Evolutionary conservation across 305 asterid genomes (phyloP).

Genomic region (Solanum hybrid): DNA sequence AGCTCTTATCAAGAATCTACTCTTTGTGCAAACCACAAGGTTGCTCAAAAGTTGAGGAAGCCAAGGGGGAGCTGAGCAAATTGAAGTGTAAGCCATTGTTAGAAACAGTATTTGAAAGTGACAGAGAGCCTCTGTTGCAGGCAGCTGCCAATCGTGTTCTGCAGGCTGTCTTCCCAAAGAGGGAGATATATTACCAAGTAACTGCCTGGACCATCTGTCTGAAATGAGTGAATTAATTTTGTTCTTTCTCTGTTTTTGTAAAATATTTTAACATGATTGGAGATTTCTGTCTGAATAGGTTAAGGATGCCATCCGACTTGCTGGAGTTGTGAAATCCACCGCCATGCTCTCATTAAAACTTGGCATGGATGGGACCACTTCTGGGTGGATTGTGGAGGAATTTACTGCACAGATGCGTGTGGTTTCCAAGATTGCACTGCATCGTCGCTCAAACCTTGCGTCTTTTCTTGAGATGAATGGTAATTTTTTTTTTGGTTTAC

Average conservation of each 20-base stretch:
- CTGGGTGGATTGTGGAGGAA: conserved; percentile 91
- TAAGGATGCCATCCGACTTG: conserved; percentile 86
- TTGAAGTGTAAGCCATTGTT: conserved; percentile 70
- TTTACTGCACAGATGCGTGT: conserved; percentile 96
- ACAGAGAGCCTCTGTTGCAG: conserved; percentile 81
- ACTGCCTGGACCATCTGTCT: conserved; percentile 14
- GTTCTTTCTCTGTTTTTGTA: conserved; percentile 8
- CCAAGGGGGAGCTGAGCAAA: conserved; percentile 44
- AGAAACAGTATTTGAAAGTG: conserved; percentile 86
- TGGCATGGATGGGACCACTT: conserved; percentile 76
- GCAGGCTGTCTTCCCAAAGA: conserved; percentile 80
- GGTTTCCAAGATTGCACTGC: conserved; percentile 90
- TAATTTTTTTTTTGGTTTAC: conserved; percentile 14
- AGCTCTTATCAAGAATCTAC: conserved; percentile 71
- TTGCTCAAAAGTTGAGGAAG: conserved; percentile 55
- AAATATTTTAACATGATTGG: neutral
- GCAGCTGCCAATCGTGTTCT: conserved; percentile 82
- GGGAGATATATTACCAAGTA: conserved; percentile 90
- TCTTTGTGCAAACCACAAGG: conserved; percentile 50
- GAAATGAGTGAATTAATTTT: neutral
- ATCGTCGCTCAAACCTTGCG: conserved; percentile 88
- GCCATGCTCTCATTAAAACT: conserved; percentile 60
- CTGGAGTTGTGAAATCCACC: conserved; percentile 91
- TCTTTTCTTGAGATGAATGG: conserved; percentile 81
- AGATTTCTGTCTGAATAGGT: conserved; percentile 34